These are phyloP conservation scores for Penicillium psychrofluorescens DNA, from an alignment of 495 filamentous ascomycete species.

Conservation along the genomic window DNA sequence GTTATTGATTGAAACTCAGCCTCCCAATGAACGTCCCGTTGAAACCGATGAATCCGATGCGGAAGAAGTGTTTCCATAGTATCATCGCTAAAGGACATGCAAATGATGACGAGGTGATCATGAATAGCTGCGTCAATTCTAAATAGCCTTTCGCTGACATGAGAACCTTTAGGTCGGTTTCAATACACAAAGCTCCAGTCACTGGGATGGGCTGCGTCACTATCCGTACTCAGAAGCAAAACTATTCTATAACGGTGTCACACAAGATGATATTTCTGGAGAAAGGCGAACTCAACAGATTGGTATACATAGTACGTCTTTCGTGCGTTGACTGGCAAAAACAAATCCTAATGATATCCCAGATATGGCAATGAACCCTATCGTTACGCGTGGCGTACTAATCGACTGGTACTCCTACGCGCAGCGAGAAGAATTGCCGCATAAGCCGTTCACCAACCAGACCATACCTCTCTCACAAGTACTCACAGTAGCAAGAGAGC, in stretches of 20 bases:
- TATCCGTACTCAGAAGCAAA: slow-evolving; percentile 12
- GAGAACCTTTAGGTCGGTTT: slow-evolving; percentile 16
- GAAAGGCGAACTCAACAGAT: not conserved
- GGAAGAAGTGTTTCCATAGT: slow-evolving; percentile 4
- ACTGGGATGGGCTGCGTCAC: slow-evolving; percentile 40
- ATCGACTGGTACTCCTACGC: slow-evolving; percentile 40
- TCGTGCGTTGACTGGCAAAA: not conserved
- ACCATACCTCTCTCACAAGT: slow-evolving; percentile 25
- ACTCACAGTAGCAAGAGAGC: slow-evolving; percentile 13
- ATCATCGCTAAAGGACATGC: slow-evolving; percentile 5
- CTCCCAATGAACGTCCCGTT: slow-evolving; percentile 6
- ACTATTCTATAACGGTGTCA: slow-evolving; percentile 51
- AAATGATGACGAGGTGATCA: slow-evolving; percentile 9
- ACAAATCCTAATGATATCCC: not conserved
- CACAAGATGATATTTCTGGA: slow-evolving; percentile 38
- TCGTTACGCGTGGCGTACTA: slow-evolving; percentile 29
- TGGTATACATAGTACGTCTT: slow-evolving; percentile 5
- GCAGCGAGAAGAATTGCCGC: slow-evolving; percentile 10
- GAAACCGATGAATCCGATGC: slow-evolving; percentile 9
- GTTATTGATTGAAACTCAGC: not conserved
- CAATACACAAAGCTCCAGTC: slow-evolving; percentile 42
- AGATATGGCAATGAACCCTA: slow-evolving; percentile 7
- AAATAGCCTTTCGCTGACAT: not conserved
- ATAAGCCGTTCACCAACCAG: slow-evolving; percentile 16
- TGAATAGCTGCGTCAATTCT: not conserved